Evolutionary conservation across 1,284 basidiomycete species (phyloP).

Genomic region (Inonotus obliquus): DNA sequence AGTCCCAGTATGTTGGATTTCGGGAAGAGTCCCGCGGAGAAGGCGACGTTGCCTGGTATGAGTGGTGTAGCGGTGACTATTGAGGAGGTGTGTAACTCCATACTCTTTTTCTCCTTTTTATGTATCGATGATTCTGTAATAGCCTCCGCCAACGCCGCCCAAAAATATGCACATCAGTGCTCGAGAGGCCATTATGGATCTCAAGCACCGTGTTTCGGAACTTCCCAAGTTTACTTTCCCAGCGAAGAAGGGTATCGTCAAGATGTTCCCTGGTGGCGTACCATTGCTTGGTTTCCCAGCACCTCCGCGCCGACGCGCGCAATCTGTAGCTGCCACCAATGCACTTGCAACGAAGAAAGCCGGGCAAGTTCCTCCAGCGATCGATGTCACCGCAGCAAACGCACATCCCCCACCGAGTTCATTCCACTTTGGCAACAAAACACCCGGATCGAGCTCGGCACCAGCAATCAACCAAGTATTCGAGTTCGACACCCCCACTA

Average conservation of each 20-base stretch:
- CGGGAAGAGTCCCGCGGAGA: constrained; percentile 3
- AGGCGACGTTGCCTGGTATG: constrained; percentile 6
- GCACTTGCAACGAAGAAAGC: neutral
- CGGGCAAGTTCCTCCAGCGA: neutral
- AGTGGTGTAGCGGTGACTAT: neutral
- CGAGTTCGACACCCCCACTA: neutral
- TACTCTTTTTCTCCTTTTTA: neutral
- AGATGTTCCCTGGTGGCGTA: constrained; percentile 1
- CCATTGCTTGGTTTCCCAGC: constrained; percentile 6
- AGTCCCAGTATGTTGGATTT: constrained; percentile 1
- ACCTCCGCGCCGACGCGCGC: constrained; percentile 9
- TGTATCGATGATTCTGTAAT: neutral
- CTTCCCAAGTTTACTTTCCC: neutral
- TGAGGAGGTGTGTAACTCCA: neutral
- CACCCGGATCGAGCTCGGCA: constrained; percentile 1
- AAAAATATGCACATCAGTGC: constrained; percentile 6
- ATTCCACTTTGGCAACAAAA: neutral
- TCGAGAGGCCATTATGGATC: constrained; percentile 9
- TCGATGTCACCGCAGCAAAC: constrained; percentile 12
- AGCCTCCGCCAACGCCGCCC: neutral
- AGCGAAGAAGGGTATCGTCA: neutral
- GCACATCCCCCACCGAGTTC: constrained; percentile 1
- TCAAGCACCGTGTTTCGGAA: constrained; percentile 6
- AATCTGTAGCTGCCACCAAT: neutral
- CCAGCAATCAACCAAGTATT: neutral